Evolutionary conservation across 2,329 filamentous ascomycete genomes (phyloP).

Genomic region (Xylaria sp.): DNA sequence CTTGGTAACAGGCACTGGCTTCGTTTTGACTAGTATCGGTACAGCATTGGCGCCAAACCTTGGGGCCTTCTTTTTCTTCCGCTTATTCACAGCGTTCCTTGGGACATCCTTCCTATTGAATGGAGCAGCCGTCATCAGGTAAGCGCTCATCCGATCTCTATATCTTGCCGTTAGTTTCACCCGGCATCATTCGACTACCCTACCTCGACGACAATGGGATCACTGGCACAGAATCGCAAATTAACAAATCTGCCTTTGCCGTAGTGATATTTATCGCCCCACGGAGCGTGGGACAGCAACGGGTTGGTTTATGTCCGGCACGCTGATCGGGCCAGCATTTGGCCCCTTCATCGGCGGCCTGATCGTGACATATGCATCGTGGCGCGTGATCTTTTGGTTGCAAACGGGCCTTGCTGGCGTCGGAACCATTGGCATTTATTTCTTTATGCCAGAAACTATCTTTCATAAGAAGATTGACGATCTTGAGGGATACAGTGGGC

Average conservation of each 20-base stretch:
- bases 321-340: conserved; percentile 75
- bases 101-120: conserved; percentile 79
- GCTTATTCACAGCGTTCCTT: conserved; percentile 78
- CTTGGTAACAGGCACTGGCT: conserved; percentile 68
- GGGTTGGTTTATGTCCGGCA: conserved; percentile 77
- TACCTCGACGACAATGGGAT: neutral
- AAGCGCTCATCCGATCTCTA: conserved; percentile 16
- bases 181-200: neutral
- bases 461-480: conserved; percentile 71
- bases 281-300: conserved; percentile 77
- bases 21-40: conserved; percentile 75
- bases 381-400: conserved; percentile 82
- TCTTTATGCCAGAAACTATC: conserved; percentile 78
- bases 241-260: conserved; percentile 24
- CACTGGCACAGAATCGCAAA: conserved; percentile 5
- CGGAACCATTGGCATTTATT: conserved; percentile 67
- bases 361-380: conserved; percentile 77
- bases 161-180: neutral
- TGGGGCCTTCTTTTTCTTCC: conserved; percentile 76
- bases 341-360: conserved; percentile 78
- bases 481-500: conserved; percentile 63
- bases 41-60: conserved; percentile 78
- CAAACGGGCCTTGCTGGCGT: conserved; percentile 74
- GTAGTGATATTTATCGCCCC: conserved; percentile 69
- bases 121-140: conserved; percentile 75